Evolutionary conservation across 805 yeast species (phyloP).

Genomic region (Saturnispora quitensis): DNA sequence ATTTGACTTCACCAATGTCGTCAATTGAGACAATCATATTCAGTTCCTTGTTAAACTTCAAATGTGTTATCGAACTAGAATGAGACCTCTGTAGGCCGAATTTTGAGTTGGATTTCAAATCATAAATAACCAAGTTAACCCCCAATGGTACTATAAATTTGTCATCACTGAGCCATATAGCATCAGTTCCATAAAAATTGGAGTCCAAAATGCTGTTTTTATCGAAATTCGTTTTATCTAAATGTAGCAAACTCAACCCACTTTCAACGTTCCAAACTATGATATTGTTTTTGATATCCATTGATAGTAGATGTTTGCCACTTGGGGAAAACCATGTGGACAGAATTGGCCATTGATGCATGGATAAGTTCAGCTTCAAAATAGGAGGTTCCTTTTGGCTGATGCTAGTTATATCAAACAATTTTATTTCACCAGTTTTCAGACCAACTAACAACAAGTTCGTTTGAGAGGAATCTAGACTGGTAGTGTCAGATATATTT

Average conservation of each 20-base stretch:
- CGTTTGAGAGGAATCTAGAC: neutral
- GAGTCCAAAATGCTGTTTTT: constrained; percentile 12
- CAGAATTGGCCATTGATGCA: constrained; percentile 48
- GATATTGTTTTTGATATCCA: constrained; percentile 46
- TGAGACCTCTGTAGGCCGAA: neutral
- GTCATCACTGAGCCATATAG: constrained; percentile 63
- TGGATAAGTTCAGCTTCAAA: constrained; percentile 43
- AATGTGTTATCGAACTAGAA: neutral
- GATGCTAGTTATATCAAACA: constrained; percentile 46
- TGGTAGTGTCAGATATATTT: neutral
- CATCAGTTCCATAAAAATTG: constrained; percentile 38
- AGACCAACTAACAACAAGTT: neutral
- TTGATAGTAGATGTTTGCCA: constrained; percentile 46
- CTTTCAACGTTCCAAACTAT: constrained; percentile 60
- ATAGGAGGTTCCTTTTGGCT: constrained; percentile 16
- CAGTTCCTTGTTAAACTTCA: neutral
- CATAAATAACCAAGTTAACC: neutral
- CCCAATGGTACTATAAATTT: constrained; percentile 56
- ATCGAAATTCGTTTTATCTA: constrained; percentile 24
- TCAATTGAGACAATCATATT: constrained; percentile 4
- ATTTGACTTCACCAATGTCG: neutral
- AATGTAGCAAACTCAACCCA: constrained; percentile 40
- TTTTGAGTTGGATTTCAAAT: neutral
- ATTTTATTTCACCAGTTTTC: constrained; percentile 61
- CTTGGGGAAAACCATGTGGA: constrained; percentile 51